Percentiles rank a stretch among this genome's conserved stretches.
Evolutionary conservation across 2,329 filamentous ascomycete species (phyloP).

Genomic region (Fusarium caatingaense): DNA sequence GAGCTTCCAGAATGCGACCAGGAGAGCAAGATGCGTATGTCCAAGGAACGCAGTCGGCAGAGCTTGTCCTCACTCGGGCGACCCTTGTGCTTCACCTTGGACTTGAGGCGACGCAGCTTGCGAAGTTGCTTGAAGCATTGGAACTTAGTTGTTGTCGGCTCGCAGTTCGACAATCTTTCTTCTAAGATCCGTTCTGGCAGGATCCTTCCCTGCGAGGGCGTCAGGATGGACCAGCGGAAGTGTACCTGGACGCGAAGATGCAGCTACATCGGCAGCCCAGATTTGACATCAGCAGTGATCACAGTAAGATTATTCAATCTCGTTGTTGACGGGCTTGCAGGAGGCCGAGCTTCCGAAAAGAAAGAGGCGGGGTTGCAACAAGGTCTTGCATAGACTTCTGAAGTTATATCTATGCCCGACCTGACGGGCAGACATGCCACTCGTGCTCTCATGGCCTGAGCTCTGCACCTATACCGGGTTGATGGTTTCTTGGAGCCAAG

Average conservation of each 20-base stretch:
- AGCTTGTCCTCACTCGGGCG: slow-evolving; percentile 49
- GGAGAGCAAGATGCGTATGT: too few relatives aligned
- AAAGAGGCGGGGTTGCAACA: not conserved
- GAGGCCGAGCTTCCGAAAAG: not conserved
- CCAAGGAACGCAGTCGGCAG: too few relatives aligned
- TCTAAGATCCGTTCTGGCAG: too few relatives aligned
- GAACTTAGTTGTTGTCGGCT: slow-evolving; percentile 35
- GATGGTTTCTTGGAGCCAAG: not conserved
- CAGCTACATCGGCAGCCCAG: not conserved
- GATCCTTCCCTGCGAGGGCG: too few relatives aligned
- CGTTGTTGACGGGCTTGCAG: not conserved
- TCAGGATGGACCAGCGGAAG: too few relatives aligned
- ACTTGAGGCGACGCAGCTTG: slow-evolving; percentile 65
- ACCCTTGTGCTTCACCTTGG: slow-evolving; percentile 63
- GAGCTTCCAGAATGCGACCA: too few relatives aligned
- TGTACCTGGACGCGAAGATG: too few relatives aligned
- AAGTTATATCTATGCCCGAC: not conserved
- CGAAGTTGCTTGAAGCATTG: slow-evolving; percentile 67
- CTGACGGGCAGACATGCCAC: not conserved
- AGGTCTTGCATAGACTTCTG: not conserved
- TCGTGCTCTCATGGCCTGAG: not conserved
- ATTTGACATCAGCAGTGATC: not conserved
- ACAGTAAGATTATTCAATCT: not conserved
- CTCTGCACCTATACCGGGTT: not conserved
- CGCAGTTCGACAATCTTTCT: too few relatives aligned